Base-by-base conservation (phyloP, 768 basidiomycete species). In the Tylopilus rubrobrunneus region DNA sequence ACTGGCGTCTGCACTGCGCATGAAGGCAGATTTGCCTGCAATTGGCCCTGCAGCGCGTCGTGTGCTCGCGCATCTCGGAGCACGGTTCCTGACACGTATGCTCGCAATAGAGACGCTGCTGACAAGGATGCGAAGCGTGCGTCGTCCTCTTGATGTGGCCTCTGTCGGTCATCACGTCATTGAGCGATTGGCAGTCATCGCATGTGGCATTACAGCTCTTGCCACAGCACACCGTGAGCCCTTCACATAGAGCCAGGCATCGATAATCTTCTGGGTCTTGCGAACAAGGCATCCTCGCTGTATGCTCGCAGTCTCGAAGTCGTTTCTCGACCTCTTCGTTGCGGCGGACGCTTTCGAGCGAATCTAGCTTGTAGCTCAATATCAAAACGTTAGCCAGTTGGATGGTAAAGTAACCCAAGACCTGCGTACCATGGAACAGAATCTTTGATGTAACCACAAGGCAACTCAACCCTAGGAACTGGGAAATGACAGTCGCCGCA, bases 1-100 rank as follows among this genome's bases (percentile, higher is more conserved):
- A 87, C 17, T 67, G 58, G 1, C 64, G 60, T 7, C 52, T 69
- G 62, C 86, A 87, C 12, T 64, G 67, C 1, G 79, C 71, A 62
- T 87, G 86, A 15, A 60, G 42, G 59, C 86, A 87, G 14, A 65
- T 67, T 60, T 86, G 83, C 23, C 79, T 73, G 56, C 84, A 86
- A 6, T 61, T 55, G 19, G 71, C 59, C 48, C 55, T 71, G 63
- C 86, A 88, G 10, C 52, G 58, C 0, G 61, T 68, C 11, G 77
- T 76, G 57, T 83, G 82, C 40, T 74, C 56, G 51, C 86, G 83
- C 2, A 72, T 67, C 37, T 65, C 63, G 0, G 81, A 79, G 51
- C 87, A 89, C 2, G 62, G 52, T 2, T 69, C 68, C 9, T 65
- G 67, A 56, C 87, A 88, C 2, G 58, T 52, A 66, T 86, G 84